These are phyloP conservation scores for Bipolaris oryzae DNA, from an alignment of 2,329 filamentous ascomycete species.

Conservation along the genomic window DNA sequence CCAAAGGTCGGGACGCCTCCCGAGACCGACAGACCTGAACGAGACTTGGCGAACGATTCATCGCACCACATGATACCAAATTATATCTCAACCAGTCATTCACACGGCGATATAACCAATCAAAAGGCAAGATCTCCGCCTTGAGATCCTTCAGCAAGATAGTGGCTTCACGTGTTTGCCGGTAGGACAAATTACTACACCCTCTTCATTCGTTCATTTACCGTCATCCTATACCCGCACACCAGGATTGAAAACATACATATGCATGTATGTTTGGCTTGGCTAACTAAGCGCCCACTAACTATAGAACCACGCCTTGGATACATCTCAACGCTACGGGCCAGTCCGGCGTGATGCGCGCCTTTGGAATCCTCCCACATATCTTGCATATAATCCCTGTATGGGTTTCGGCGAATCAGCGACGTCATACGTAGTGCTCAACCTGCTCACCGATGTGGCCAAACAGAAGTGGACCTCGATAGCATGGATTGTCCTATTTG, in stretches of 20 bases:
- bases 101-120: not conserved
- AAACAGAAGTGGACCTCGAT: not conserved
- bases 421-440: not conserved
- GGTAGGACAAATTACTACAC: not conserved
- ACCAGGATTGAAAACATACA: not conserved
- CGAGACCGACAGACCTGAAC: no score
- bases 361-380: conserved; percentile 2
- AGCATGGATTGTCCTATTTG: not conserved
- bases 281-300: not conserved
- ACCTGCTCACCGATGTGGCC: not conserved
- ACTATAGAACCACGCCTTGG: not conserved
- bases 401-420: not conserved
- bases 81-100: not conserved
- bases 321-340: not conserved
- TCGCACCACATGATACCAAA: not conserved
- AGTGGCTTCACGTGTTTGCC: not conserved
- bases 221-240: not conserved
- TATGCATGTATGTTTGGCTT: not conserved
- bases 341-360: not conserved
- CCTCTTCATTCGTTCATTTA: not conserved
- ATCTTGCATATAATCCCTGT: conserved; percentile 1
- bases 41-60: not conserved
- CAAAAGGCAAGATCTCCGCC: not conserved
- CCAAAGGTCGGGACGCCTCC: no score
- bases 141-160: not conserved